These are phyloP conservation scores for Hypoxylon sp. DNA, from an alignment of 2,329 filamentous ascomycete species.

Conservation along the genomic window DNA sequence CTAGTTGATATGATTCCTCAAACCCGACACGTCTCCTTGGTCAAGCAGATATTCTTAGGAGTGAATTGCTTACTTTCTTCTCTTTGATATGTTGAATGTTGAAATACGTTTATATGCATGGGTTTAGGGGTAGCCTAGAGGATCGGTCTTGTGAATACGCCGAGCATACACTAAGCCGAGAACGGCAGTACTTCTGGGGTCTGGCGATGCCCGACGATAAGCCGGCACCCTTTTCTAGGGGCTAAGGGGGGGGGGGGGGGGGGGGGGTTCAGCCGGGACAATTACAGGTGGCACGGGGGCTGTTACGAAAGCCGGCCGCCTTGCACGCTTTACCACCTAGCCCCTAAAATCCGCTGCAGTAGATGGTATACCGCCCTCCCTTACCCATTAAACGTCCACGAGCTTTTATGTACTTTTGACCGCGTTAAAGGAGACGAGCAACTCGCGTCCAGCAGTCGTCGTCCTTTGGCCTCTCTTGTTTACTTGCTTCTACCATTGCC, in stretches of 20 bases:
- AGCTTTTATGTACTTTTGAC: slow-evolving; percentile 14
- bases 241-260: too few species aligned
- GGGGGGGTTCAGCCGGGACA: slow-evolving; percentile 27
- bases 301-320: slow-evolving; percentile 27
- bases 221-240: slow-evolving; percentile 3
- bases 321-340: neutral
- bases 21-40: neutral
- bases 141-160: too few species aligned
- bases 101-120: neutral
- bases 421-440: neutral
- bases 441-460: neutral
- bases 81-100: neutral
- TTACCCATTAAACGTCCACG: slow-evolving; percentile 12
- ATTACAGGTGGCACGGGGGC: slow-evolving; percentile 33
- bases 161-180: neutral
- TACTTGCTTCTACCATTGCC: slow-evolving; percentile 4
- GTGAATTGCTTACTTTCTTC: neutral
- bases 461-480: neutral
- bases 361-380: slow-evolving; percentile 2
- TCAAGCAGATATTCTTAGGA: neutral
- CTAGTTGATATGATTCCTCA: neutral
- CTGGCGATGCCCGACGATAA: neutral
- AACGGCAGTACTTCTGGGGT: neutral
- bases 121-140: too few species aligned
- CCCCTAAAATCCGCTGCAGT: neutral